Evolutionary conservation across 495 filamentous ascomycete species (phyloP).

Genomic region (Mytilinidion resinicola): DNA sequence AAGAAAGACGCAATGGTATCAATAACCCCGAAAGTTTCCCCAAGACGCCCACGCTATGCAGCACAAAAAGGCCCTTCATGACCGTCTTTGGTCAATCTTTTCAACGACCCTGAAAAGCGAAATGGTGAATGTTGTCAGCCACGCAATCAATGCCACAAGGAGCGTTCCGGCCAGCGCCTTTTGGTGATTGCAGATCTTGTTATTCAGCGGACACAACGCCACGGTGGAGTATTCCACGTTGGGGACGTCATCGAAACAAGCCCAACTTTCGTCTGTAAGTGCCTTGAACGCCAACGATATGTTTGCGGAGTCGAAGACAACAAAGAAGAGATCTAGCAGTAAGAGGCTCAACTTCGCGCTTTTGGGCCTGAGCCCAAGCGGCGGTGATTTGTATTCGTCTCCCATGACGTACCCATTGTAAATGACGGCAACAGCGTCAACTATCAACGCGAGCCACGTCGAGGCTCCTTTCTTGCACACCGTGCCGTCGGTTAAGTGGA

Average conservation of each 20-base stretch:
- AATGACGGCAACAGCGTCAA: conserved; percentile 80
- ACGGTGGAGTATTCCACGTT: too few species aligned
- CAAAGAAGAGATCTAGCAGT: conserved; percentile 88
- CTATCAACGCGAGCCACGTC: conserved; percentile 80
- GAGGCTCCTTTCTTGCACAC: conserved; percentile 57
- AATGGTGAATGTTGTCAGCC: conserved; percentile 46
- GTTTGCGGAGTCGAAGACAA: conserved; percentile 92
- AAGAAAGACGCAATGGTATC: too few species aligned
- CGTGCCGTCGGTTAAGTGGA: conserved; percentile 46
- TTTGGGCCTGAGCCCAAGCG: conserved; percentile 75
- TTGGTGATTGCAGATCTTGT: conserved; percentile 60
- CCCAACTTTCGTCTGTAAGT: conserved; percentile 63
- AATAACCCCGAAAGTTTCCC: too few species aligned
- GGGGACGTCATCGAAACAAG: conserved; percentile 48
- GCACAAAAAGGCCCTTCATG: too few species aligned
- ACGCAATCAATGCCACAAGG: conserved; percentile 75
- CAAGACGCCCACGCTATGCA: too few species aligned
- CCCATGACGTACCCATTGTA: conserved; percentile 91
- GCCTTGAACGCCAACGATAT: conserved; percentile 82
- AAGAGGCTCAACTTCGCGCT: conserved; percentile 80
- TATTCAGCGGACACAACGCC: conserved; percentile 39
- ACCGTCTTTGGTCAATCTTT: too few species aligned
- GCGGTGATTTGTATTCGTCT: conserved; percentile 93
- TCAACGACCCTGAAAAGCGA: too few species aligned
- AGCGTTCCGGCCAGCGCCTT: conserved; percentile 74